phyloP scores from a whole-genome alignment of 2,329 filamentous ascomycete genomes.

The Fusarium metavorans region DNA sequence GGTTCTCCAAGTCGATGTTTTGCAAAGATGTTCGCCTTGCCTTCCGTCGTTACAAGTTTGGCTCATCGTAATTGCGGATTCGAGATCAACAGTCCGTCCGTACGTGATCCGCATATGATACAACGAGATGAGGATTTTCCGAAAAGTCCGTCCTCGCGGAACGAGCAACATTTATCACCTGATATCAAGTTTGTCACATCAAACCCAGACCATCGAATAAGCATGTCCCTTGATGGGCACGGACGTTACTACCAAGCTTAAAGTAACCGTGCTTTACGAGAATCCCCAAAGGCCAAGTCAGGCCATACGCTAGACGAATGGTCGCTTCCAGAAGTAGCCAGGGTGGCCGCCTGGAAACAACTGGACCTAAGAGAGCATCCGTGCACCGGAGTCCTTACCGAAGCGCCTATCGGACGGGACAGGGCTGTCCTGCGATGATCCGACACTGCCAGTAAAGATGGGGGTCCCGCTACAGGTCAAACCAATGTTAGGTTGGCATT shows the following conservation, averaged over 20 bases:
- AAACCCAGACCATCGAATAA: background rate
- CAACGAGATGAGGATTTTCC: background rate
- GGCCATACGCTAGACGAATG: background rate
- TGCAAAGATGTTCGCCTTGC: background rate
- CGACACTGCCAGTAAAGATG: background rate
- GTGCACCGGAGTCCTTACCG: background rate
- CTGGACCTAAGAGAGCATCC: background rate
- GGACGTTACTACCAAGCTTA: background rate
- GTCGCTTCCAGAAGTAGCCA: background rate
- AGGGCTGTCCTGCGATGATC: slow-evolving; percentile 1
- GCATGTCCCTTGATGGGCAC: background rate
- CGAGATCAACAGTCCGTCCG: background rate
- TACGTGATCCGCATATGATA: background rate
- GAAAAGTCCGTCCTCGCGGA: background rate
- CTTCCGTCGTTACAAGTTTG: background rate
- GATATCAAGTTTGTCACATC: background rate
- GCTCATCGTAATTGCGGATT: background rate
- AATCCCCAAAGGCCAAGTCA: background rate
- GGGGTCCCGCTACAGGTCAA: background rate
- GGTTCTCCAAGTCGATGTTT: background rate
- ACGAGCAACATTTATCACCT: background rate
- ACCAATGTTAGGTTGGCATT: background rate
- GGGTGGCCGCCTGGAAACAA: background rate
- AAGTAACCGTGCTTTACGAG: background rate
- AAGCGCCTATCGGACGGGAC: background rate